Base-by-base conservation (phyloP, 768 basidiomycete genomes). In the Leccinum incarnatum region DNA sequence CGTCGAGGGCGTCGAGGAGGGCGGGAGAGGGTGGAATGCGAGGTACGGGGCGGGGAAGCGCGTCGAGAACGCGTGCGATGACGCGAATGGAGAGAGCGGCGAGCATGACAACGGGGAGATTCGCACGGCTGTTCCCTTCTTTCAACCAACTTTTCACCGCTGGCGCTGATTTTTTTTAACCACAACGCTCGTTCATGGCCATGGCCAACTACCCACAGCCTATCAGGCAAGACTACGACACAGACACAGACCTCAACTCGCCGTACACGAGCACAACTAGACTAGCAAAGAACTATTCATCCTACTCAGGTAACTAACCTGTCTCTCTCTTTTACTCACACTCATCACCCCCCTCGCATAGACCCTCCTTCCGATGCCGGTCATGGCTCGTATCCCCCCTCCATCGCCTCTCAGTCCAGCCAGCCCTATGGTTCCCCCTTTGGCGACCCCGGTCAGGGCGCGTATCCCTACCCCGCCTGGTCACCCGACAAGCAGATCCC, bases 391-490 rank as follows among this genome's bases (percentile, higher is more conserved):
- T 86, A 87, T 63, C 74, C 80, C 46, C 77, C 83, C 19, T 87
- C 85, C 52, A 76, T 85, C 63, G 79, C 80, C 69, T 87, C 86
- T 15, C 85, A 86, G 70, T 77, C 78, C 51, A 85, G 83, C 69
- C 75, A 81, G 57, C 79, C 80, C 53, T 82, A 77, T 66, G 79
- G 81, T 53, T 84, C 83, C 30, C 84, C 84, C 45, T 86, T 84
- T 69, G 79, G 77, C 40, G 84, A 87, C 70, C 77, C 82, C 27
- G 81, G 78, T 23, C 72, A 78, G 51, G 79, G 77, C 54, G 72
- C 77, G 21, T 85, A 91, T 56, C 91, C 90, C 55, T 98, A 96
- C 73, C 96, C 96, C 60, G 95, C 96, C 45, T 99, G 97, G 97
- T 84, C 90, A 27, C 81, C 89, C 32, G 92, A 96, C 63, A 88